phyloP scores from a whole-genome alignment of 1,284 basidiomycete species.

The Leccinum variabile region DNA sequence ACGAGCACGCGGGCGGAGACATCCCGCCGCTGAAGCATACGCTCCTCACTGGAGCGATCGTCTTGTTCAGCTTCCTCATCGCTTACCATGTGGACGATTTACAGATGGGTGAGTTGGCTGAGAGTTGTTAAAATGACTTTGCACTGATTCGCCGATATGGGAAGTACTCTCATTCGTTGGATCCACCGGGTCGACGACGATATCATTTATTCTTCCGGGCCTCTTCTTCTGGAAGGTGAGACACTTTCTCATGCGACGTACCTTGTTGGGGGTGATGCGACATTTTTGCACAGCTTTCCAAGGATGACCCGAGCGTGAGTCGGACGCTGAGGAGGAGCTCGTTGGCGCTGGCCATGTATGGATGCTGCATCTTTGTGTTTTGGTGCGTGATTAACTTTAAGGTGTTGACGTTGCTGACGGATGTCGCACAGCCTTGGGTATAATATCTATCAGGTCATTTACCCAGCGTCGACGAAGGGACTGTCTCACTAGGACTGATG shows the following conservation, averaged over 20 bases:
- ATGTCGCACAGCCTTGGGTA: slow-evolving; percentile 58
- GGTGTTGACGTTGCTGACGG: slow-evolving; percentile 10
- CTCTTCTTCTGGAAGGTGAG: slow-evolving; percentile 79
- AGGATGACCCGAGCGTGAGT: slow-evolving; percentile 59
- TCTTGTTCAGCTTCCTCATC: slow-evolving; percentile 70
- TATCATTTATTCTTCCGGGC: slow-evolving; percentile 96
- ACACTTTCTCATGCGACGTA: slow-evolving; percentile 20
- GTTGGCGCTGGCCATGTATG: slow-evolving; percentile 72
- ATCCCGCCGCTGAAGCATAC: slow-evolving; percentile 77
- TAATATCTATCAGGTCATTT: slow-evolving; percentile 67
- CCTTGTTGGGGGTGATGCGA: slow-evolving; percentile 9
- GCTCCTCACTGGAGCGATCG: slow-evolving; percentile 71
- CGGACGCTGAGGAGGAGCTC: slow-evolving; percentile 62
- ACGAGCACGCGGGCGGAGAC: slow-evolving; percentile 57
- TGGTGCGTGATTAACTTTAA: slow-evolving; percentile 57
- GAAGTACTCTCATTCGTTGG: slow-evolving; percentile 94
- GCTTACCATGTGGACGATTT: slow-evolving; percentile 85
- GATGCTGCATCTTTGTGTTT: slow-evolving; percentile 80
- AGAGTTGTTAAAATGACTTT: slow-evolving; percentile 12
- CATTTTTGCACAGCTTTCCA: slow-evolving; percentile 60
- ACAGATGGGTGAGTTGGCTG: slow-evolving; percentile 64
- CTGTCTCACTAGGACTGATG: slow-evolving; percentile 1
- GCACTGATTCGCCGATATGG: slow-evolving; percentile 17
- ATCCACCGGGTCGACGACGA: slow-evolving; percentile 93
- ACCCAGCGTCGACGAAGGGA: slow-evolving; percentile 26